These are phyloP conservation scores for Septoria linicola DNA, from an alignment of 2,329 filamentous ascomycete genomes.

Conservation along the genomic window DNA sequence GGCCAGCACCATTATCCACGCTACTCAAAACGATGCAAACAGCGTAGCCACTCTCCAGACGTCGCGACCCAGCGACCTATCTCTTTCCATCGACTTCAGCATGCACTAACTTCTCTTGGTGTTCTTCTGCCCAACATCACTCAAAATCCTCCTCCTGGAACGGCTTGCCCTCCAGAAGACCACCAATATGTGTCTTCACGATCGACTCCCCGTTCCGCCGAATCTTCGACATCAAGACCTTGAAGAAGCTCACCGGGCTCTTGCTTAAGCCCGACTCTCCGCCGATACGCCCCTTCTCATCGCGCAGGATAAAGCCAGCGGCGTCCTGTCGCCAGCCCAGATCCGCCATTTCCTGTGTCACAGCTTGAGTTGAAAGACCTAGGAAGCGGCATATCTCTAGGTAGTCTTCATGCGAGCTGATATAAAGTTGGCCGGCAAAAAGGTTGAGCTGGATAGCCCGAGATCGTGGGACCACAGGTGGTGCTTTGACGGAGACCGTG, in stretches of 20 bases:
- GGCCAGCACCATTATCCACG: no score
- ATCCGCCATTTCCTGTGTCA: neutral
- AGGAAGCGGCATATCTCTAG: slow-evolving; percentile 52
- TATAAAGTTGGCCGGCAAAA: slow-evolving; percentile 67
- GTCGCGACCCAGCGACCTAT: no score
- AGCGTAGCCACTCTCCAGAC: no score
- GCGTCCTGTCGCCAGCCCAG: slow-evolving; percentile 23
- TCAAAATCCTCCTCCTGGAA: slow-evolving; percentile 6
- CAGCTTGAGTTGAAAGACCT: slow-evolving; percentile 41
- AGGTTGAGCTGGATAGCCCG: slow-evolving; percentile 54
- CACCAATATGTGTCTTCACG: slow-evolving; percentile 32
- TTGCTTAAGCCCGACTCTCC: slow-evolving; percentile 21
- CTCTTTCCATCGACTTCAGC: no score
- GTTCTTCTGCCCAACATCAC: no score
- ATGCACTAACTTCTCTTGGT: no score
- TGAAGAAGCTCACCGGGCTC: slow-evolving; percentile 31
- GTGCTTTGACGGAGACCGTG: slow-evolving; percentile 32
- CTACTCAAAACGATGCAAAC: no score
- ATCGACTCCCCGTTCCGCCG: slow-evolving; percentile 29
- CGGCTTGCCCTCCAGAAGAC: slow-evolving; percentile 23
- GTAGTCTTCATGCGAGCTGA: slow-evolving; percentile 58
- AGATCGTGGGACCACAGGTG: neutral
- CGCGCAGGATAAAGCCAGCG: slow-evolving; percentile 29
- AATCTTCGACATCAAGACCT: slow-evolving; percentile 26
- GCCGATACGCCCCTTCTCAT: slow-evolving; percentile 23